These are phyloP conservation scores for Flaveria linearis DNA, from an alignment of 129 eudicot genomes.

Conservation along the genomic window DNA sequence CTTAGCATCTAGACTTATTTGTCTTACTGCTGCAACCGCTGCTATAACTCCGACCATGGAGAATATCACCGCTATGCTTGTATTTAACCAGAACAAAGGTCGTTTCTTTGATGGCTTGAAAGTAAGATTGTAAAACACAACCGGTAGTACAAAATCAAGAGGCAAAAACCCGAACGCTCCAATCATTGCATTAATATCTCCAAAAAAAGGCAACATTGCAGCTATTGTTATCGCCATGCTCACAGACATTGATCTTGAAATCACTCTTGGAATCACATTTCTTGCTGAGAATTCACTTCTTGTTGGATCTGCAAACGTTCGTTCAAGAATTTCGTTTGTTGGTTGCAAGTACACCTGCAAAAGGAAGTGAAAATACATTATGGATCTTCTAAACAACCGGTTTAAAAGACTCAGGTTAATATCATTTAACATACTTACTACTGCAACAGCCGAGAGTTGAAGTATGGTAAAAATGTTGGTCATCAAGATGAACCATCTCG, in stretches of 20 bases:
- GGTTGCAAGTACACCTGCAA: slow-evolving; percentile 88
- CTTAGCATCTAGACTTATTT: slow-evolving; percentile 83
- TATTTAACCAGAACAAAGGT: slow-evolving; percentile 60
- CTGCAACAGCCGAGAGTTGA: slow-evolving; percentile 91
- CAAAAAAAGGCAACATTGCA: slow-evolving; percentile 94
- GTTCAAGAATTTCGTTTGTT: slow-evolving; percentile 80
- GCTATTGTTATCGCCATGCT: slow-evolving; percentile 57
- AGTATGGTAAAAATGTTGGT: slow-evolving; percentile 74
- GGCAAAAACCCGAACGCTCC: slow-evolving; percentile 95
- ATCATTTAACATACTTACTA: slow-evolving; percentile 44
- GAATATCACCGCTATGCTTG: slow-evolving; percentile 59
- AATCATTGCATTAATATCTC: slow-evolving; percentile 70
- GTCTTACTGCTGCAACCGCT: slow-evolving; percentile 89
- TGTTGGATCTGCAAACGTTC: slow-evolving; percentile 61
- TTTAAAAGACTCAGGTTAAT: background rate
- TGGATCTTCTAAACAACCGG: background rate
- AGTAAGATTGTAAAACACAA: slow-evolving; percentile 71
- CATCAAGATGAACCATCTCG: slow-evolving; percentile 72
- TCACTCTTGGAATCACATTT: slow-evolving; percentile 68
- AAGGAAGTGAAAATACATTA: background rate
- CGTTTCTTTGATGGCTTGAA: slow-evolving; percentile 68
- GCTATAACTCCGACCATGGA: slow-evolving; percentile 55
- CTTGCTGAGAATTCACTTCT: slow-evolving; percentile 62
- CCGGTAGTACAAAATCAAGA: slow-evolving; percentile 79
- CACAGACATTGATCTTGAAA: slow-evolving; percentile 74